Evolutionary conservation across 2,329 filamentous ascomycete genomes (phyloP).

Genomic region (Aureobasidium sp.): DNA sequence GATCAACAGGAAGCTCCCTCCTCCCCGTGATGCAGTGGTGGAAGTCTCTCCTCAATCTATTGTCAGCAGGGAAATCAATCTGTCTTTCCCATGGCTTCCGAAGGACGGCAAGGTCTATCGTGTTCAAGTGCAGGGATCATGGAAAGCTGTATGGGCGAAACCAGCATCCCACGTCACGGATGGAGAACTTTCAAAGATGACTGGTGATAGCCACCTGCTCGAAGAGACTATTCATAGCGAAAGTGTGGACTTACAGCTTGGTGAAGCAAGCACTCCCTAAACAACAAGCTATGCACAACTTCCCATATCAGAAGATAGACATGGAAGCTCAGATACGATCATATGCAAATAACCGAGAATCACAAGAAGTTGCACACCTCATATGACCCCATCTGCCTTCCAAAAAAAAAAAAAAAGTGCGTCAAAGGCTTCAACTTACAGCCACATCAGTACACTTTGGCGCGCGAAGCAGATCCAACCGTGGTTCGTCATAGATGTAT

Average conservation of each 20-base stretch:
- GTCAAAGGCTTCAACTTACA: too few species aligned
- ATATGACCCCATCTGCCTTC: too few species aligned
- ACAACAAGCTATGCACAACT: neutral
- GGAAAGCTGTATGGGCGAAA: slow-evolving; percentile 28
- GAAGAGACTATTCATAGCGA: neutral
- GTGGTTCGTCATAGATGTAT: neutral
- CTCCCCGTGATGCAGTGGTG: slow-evolving; percentile 26
- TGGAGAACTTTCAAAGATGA: slow-evolving; percentile 16
- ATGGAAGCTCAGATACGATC: neutral
- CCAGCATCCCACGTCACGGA: slow-evolving; percentile 13
- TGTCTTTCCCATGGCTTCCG: slow-evolving; percentile 31
- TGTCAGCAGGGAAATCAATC: slow-evolving; percentile 26
- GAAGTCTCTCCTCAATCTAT: slow-evolving; percentile 27
- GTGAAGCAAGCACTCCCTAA: neutral
- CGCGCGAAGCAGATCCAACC: too few species aligned
- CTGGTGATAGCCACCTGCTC: slow-evolving; percentile 4
- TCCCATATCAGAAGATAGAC: neutral
- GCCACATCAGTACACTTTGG: too few species aligned
- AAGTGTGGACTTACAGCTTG: neutral
- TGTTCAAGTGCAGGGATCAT: slow-evolving; percentile 26
- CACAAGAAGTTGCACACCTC: too few species aligned
- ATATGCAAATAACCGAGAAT: neutral
- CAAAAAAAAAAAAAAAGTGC: too few species aligned
- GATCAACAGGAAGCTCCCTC: slow-evolving; percentile 30
- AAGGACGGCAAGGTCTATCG: slow-evolving; percentile 27